Evolutionary conservation across 2,329 filamentous ascomycete genomes (phyloP).

Genomic region (Fusarium sp.): DNA sequence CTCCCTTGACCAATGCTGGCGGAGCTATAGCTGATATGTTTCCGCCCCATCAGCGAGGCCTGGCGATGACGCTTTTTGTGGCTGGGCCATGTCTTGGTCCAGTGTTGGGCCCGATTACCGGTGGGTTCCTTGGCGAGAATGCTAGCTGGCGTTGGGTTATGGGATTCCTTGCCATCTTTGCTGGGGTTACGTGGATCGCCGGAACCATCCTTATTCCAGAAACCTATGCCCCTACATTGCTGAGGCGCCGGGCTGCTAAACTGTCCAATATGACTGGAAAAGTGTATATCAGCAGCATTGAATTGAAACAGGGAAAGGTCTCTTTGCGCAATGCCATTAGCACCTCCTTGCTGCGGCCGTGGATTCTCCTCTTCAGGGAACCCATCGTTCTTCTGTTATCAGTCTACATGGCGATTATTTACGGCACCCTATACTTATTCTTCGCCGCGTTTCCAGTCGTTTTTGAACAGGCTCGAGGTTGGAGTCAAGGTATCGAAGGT

Average conservation of each 20-base stretch:
- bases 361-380: background rate
- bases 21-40: background rate
- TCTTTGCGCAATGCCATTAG: background rate
- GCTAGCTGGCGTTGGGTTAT: background rate
- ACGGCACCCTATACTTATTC: background rate
- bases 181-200: background rate
- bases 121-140: background rate
- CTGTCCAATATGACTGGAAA: background rate
- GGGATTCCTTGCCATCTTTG: background rate
- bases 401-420: background rate
- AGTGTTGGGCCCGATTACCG: background rate
- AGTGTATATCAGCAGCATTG: background rate
- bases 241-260: background rate
- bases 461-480: background rate
- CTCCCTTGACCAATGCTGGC: background rate
- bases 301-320: background rate
- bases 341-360: background rate
- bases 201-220: background rate
- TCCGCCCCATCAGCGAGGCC: background rate
- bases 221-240: background rate
- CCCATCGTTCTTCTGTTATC: background rate
- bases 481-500: background rate
- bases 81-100: background rate
- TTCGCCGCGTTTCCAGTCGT: background rate
- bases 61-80: background rate